These are phyloP conservation scores for Dryas octopetala DNA, from an alignment of 306 rosid genomes.

Conservation along the genomic window DNA sequence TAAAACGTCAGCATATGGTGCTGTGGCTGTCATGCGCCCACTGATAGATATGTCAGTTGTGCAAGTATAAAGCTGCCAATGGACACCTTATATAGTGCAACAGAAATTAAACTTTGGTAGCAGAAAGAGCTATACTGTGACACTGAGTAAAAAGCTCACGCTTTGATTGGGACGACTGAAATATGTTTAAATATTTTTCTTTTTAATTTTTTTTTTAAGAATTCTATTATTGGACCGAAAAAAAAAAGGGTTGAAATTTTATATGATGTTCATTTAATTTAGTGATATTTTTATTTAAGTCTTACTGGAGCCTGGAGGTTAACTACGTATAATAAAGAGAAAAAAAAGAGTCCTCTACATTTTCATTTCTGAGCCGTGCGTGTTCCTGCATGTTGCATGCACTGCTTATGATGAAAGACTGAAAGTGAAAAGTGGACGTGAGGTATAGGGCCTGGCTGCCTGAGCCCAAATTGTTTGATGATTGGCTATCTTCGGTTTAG, in stretches of 20 bases:
- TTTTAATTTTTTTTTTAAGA: neutral
- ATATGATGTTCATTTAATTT: too few species aligned
- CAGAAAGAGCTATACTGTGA: neutral
- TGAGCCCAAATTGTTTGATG: slow-evolving; percentile 17
- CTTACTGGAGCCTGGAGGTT: too few species aligned
- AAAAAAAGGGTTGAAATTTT: too few species aligned
- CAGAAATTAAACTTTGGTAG: neutral
- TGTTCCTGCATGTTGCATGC: slow-evolving; percentile 14
- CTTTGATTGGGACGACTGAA: slow-evolving; percentile 5
- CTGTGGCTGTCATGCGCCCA: neutral
- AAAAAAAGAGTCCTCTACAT: too few species aligned
- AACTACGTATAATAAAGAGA: too few species aligned
- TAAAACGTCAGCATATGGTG: neutral
- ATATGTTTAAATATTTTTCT: neutral
- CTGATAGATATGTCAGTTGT: neutral
- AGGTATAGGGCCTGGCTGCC: neutral
- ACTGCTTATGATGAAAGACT: neutral
- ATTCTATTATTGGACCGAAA: neutral
- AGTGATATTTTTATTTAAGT: too few species aligned
- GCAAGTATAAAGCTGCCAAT: neutral
- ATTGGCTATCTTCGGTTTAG: neutral
- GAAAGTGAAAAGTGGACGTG: neutral
- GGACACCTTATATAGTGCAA: slow-evolving; percentile 2
- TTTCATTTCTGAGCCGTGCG: neutral
- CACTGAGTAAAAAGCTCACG: neutral